Conservation (phyloP, 208 protist species). For the Trypanosoma scelopori region DNA sequence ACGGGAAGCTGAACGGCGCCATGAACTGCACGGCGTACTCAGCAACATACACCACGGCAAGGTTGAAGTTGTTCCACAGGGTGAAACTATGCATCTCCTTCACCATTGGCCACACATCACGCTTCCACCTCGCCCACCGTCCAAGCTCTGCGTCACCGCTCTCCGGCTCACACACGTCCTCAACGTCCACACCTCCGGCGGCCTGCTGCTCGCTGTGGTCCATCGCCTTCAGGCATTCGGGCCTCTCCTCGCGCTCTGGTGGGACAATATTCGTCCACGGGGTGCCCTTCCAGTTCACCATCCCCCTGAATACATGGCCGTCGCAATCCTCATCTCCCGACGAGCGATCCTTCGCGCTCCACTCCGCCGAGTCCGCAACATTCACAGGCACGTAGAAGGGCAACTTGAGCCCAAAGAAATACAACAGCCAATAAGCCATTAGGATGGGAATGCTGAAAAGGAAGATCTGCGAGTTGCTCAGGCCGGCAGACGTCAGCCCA, state of each 20-base stretch:
- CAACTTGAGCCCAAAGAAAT: conserved; percentile 64
- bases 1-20: conserved; percentile 78
- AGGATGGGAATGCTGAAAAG: conserved; percentile 66
- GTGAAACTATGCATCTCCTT: conserved; percentile 57
- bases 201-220: not conserved
- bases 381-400: conserved; percentile 7
- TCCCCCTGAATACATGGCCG: conserved; percentile 13
- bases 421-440: conserved; percentile 69
- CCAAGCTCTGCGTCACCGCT: not conserved
- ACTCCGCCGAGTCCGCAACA: not conserved
- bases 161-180: not conserved
- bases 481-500: conserved; percentile 44
- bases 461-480: conserved; percentile 61
- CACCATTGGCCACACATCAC: conserved; percentile 7
- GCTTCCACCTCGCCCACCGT: not conserved
- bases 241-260: not conserved
- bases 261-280: conserved; percentile 2
- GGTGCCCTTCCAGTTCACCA: conserved; percentile 11
- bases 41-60: conserved; percentile 80
- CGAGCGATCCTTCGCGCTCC: not conserved
- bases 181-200: not conserved
- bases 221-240: conserved; percentile 4
- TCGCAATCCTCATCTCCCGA: not conserved
- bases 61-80: conserved; percentile 75
- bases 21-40: conserved; percentile 88